Evolutionary conservation across 176 grass and related monocot genomes (phyloP), one percentile per base, ranked within the genome.

Genomic region (Chrysopogon serrulatus): DNA sequence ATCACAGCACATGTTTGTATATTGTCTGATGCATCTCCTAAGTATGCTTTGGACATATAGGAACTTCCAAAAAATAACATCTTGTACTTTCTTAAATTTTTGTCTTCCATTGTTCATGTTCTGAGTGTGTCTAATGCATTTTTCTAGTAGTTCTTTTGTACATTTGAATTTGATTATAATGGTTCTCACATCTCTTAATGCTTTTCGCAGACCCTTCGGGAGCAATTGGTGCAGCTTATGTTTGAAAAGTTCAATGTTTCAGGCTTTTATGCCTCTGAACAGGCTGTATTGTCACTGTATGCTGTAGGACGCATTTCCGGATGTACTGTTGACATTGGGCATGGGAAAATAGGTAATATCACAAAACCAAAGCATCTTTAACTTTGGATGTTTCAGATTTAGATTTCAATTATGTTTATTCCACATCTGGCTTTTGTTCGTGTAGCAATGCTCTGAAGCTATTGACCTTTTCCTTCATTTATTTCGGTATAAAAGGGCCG

Each of bases 241-340:
- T 99, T 99, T 73, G 97, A 99, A 77, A 96, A 91, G 78, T 99
- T 99, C 87, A 96, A 99, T 3, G 91, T 99, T 49, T 99, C 97
- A 79, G 97, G 97, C 21, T 99, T 99, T 92, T 99, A 99, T 87
- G 97, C 92, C 49, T 96, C 93, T 64, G 97, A 99, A 87, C 93
- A 99, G 64, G 97, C 91, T 69, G 97, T 99, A 64, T 74, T 99
- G 56, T 99, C 97, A 68, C 97, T 99, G 57, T 99, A 99, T 91
- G 93, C 97, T 73, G 90, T 99, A 79, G 97, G 97, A 24, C 97
- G 91, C 62, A 99, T 99, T 87, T 96, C 91, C 1, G 93, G 97
- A 61, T 99, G 93, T 68, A 99, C 93, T 24, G 92, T 99, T 67
- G 93, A 99, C 77, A 99, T 99, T 79, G 96, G 91, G 3, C 97